These are phyloP conservation scores for Rhizophagus clarus DNA, from an alignment of 192 early-diverging fungal species.

Conservation along the genomic window DNA sequence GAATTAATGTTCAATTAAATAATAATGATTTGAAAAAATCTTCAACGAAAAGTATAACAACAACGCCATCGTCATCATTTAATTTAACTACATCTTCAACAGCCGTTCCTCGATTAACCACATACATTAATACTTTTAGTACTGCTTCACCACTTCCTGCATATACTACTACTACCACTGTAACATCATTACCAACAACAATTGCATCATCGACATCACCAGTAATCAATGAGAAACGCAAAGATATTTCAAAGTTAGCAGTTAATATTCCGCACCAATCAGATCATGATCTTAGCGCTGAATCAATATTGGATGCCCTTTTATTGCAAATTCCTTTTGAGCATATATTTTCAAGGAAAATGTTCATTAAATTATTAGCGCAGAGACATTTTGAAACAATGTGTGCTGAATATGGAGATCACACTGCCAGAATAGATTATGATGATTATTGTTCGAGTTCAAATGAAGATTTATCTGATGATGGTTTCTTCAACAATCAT, in stretches of 20 bases:
- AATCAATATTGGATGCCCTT: slow-evolving; percentile 2
- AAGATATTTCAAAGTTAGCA: background rate
- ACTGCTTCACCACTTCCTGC: background rate
- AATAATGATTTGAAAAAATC: background rate
- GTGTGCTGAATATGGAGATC: slow-evolving; percentile 7
- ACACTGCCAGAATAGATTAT: slow-evolving; percentile 1
- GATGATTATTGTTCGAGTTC: slow-evolving; percentile 18
- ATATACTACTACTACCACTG: background rate
- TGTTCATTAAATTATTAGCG: background rate
- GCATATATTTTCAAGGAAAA: slow-evolving; percentile 10
- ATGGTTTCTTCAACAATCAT: background rate
- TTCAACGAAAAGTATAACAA: background rate
- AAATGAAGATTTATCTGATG: slow-evolving; percentile 12
- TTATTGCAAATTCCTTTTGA: background rate
- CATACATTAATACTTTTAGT: background rate
- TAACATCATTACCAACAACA: background rate
- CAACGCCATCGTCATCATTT: background rate
- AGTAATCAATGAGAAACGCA: background rate
- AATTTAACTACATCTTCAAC: no score
- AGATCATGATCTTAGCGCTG: slow-evolving; percentile 1
- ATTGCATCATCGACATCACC: background rate
- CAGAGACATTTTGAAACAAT: slow-evolving; percentile 12
- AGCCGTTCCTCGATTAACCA: background rate
- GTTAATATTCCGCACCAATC: background rate
- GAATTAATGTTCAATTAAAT: background rate